Percentiles rank a stretch among this genome's conserved stretches.
These are phyloP conservation scores for Cephaloascus albidus DNA, from an alignment of 805 yeast genomes.

Conservation along the genomic window DNA sequence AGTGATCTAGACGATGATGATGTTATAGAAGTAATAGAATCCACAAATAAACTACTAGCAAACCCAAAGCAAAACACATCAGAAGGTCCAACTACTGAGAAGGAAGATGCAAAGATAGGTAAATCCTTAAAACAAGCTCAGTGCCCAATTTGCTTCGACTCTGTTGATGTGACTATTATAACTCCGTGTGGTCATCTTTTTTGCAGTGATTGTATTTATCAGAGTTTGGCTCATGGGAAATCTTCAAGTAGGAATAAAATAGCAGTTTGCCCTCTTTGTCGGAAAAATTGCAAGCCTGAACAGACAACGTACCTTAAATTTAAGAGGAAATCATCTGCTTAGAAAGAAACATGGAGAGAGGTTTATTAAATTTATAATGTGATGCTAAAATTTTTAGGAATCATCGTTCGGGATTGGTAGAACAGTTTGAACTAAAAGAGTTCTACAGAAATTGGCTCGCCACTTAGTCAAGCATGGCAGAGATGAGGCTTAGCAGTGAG, in stretches of 20 bases:
- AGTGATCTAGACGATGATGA: neutral
- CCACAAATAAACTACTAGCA: neutral
- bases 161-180: conserved; percentile 36
- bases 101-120: no score
- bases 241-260: neutral
- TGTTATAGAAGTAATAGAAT: neutral
- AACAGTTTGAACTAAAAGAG: no score
- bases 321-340: neutral
- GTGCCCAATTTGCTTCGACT: conserved; percentile 51
- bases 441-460: no score
- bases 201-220: conserved; percentile 43
- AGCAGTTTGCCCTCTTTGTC: neutral
- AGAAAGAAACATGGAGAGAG: no score
- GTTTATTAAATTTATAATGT: no score
- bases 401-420: no score
- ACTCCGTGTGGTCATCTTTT: conserved; percentile 52
- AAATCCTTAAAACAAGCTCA: conserved; percentile 23
- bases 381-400: no score
- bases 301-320: neutral
- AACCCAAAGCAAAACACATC: no score
- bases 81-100: no score
- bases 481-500: no score
- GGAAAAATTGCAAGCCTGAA: neutral
- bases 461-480: no score
- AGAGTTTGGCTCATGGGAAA: conserved; percentile 24